Base-by-base conservation (phyloP, 345 rosid species). In the Acer negundo region DNA sequence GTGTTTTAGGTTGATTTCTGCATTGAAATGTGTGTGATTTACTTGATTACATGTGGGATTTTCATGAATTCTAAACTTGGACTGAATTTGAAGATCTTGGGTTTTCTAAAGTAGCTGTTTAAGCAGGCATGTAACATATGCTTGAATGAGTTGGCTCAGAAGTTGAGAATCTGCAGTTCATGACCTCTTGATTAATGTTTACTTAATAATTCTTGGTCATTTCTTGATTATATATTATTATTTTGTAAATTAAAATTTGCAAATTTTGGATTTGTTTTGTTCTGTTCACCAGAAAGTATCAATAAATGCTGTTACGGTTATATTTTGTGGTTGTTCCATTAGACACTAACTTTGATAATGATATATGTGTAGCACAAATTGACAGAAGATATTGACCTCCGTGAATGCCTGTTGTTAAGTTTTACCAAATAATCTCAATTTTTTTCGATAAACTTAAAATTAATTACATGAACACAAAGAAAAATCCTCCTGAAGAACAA, bases 11-110 rank as follows among this genome's bases (percentile, higher is more conserved):
- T n/a, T 79, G 62, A 38, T 70, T 67, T 40, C 24, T 78, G 22
- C 23, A 53, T 72, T 70, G 73, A 66, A 49, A 69, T 74, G 56
- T 42, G 74, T 19, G 74, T 76, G 76, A 20, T 51, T 77, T 10
- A 51, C 22, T 40, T 9, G 17, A 72, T 58, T 58, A 4, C 17
- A 7, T 16, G 23, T 47, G 17, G 56, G 47, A 68, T 75, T 75
- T 75, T 65, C 55, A 24, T 40, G 40, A 64, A 78, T 19, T 62
- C 20, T 73, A 10, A 65, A 13, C 19, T 73, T 46, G 59, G 49
- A 12, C 35, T 47, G 77, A 72, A 68, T 72, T 42, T 80, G 70
- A 68, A 66, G 66, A 78, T 75, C 82, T 78, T 74, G 80, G 72
- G 17, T 51, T 40, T 55, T 75, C 38, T 22, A 10, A 70, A 63